Percentiles rank a stretch among this genome's conserved stretches.
Conservation (phyloP, 2,329 filamentous ascomycete genomes). For the Diaporthe sp. region DNA sequence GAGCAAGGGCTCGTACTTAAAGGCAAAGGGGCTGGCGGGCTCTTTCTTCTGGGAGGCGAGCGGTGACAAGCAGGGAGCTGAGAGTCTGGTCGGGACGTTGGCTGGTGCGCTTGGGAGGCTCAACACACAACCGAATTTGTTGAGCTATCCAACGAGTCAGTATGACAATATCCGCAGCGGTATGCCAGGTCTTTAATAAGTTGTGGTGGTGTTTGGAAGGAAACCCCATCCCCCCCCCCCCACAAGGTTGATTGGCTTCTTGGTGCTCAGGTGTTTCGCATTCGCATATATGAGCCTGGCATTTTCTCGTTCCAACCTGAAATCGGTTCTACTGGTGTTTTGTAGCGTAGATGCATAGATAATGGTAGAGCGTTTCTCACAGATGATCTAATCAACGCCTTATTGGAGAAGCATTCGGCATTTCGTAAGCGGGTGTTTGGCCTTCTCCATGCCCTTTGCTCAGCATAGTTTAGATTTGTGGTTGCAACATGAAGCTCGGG, state of each 20-base stretch:
- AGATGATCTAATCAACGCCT: neutral
- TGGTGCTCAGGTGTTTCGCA: neutral
- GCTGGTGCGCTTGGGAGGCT: conserved; percentile 58
- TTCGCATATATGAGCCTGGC: neutral
- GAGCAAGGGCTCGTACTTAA: conserved; percentile 74
- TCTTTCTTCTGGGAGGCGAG: conserved; percentile 89
- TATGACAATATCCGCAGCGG: conserved; percentile 65
- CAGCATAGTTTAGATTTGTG: too few species aligned
- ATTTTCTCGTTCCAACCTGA: neutral
- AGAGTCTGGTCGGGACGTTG: conserved; percentile 69
- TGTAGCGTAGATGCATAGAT: neutral
- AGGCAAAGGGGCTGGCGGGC: conserved; percentile 71
- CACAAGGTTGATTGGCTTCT: neutral
- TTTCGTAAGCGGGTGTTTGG: neutral
- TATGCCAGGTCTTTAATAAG: conserved; percentile 38
- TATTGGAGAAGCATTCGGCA: neutral
- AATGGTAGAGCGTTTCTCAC: neutral
- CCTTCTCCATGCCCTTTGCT: neutral
- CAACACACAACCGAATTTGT: conserved; percentile 61
- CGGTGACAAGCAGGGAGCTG: conserved; percentile 64
- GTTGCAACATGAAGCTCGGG: neutral
- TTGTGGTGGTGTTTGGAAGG: too few species aligned
- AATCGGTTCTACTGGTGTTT: neutral
- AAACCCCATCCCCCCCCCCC: too few species aligned
- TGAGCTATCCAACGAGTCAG: conserved; percentile 65